Evolutionary conservation across 1,284 basidiomycete genomes (phyloP).

Genomic region (Sporisorium reilianum): DNA sequence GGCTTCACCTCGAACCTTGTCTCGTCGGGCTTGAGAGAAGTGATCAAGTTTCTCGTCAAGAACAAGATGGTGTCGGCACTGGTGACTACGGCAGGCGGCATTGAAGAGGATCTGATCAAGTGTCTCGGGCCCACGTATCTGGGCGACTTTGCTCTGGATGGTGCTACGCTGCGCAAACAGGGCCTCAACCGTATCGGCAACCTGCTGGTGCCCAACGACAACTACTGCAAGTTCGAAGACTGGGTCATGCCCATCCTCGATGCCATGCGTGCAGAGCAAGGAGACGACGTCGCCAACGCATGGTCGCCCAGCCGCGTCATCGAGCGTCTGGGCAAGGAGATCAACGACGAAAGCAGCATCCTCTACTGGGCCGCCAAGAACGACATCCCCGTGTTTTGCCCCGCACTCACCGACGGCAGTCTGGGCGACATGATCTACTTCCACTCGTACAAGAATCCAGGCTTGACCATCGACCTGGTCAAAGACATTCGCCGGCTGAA

Average conservation of each 20-base stretch:
- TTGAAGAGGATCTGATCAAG: slow-evolving; percentile 99
- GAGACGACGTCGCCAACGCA: slow-evolving; percentile 72
- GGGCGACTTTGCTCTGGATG: slow-evolving; percentile 87
- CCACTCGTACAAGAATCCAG: slow-evolving; percentile 82
- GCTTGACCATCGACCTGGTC: slow-evolving; percentile 91
- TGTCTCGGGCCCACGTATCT: slow-evolving; percentile 95
- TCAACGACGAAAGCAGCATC: slow-evolving; percentile 90
- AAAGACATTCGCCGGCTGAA: slow-evolving; percentile 92
- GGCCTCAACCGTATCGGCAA: slow-evolving; percentile 99
- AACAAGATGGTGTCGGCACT: slow-evolving; percentile 89
- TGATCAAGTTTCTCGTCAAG: slow-evolving; percentile 92
- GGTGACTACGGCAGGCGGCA: slow-evolving; percentile 96
- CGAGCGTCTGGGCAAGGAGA: slow-evolving; percentile 90
- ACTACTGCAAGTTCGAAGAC: slow-evolving; percentile 99
- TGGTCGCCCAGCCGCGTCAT: slow-evolving; percentile 98
- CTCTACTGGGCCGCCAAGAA: slow-evolving; percentile 99
- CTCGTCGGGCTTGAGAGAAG: slow-evolving; percentile 93
- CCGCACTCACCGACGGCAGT: slow-evolving; percentile 96
- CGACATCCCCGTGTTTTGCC: slow-evolving; percentile 97
- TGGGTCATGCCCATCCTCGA: slow-evolving; percentile 97
- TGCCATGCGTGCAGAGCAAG: slow-evolving; percentile 90
- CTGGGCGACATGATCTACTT: slow-evolving; percentile 99
- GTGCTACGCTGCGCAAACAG: slow-evolving; percentile 83
- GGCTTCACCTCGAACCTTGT: slow-evolving; percentile 99
- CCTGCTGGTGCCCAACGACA: slow-evolving; percentile 95